Evolutionary conservation across 345 rosid genomes (phyloP), one percentile per base, ranked within the genome.

Genomic region (Gossypium herbaceum): DNA sequence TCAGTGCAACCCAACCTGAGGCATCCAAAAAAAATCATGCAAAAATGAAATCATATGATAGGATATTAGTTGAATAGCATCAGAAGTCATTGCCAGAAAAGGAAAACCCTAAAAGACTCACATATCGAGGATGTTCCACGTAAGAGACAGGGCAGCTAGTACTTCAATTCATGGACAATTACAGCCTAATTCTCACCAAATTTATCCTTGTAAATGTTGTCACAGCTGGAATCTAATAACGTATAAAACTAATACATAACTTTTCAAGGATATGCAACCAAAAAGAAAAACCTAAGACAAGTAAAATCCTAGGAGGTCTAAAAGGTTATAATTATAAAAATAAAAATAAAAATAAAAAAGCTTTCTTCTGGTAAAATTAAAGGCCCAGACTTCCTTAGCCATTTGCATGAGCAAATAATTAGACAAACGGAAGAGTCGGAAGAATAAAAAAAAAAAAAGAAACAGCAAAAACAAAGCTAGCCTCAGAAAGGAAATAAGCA

Each of bases 1-100:
- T 78, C 63, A 15, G 68, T 19, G 58, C 73, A 54, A 65, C 9
- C 55, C 50, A 70, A 74, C 83, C 85, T 84, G 80, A 54, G 27
- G 39, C 69, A 15, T 65, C 57, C 57, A 75, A 79, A 71, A 73
- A 10, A 76, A 76, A 68, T 67, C 11, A 43, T 76, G 56, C 65
- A 15, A 43, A 54, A 63, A 75, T 52, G 15, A 64, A 56, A 13
- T 50, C 50, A 54, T 57, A 55, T 27, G 25, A 25, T 19, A 39
- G 51, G 19, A 12, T 12, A 52, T 52, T 52, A n/a, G 22, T 51
- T 47, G 55, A 1, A 15, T 16, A 34, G 58, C 8, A 16, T 48
- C 20, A 57, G 27, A 4, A 59, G 24, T 3, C 63, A 12, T 12
- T 11, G 25, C 24, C 0, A 51, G 19, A 29, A 54, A 41, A 72